Conservation (phyloP, 306 rosid genomes). For the Quercus rubra region DNA sequence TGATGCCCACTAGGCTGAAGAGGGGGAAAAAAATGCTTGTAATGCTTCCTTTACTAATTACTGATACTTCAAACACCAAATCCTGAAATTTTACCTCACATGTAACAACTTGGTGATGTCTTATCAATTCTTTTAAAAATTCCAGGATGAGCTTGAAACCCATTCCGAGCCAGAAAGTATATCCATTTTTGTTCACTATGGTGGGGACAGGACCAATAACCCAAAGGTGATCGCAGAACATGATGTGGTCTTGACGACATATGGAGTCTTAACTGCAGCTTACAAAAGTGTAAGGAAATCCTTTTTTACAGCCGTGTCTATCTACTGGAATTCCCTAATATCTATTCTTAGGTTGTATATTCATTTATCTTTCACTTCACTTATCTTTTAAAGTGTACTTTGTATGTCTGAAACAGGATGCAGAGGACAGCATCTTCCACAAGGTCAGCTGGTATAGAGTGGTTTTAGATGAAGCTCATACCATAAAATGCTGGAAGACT, state of each 20-base stretch:
- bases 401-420: constrained; percentile 38
- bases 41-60: background rate
- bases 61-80: background rate
- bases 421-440: constrained; percentile 67
- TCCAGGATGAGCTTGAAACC: constrained; percentile 84
- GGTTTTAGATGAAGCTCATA: constrained; percentile 94
- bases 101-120: constrained; percentile 1
- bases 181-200: constrained; percentile 78
- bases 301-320: background rate
- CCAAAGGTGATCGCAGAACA: constrained; percentile 47
- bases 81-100: background rate
- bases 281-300: constrained; percentile 50
- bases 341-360: background rate
- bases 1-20: background rate
- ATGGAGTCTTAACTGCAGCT: constrained; percentile 60
- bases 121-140: constrained; percentile 22
- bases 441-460: constrained; percentile 76
- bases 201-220: constrained; percentile 58
- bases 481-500: constrained; percentile 55
- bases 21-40: background rate
- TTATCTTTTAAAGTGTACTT: background rate
- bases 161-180: constrained; percentile 57
- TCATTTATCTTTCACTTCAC: background rate
- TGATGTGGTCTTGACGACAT: constrained; percentile 84
- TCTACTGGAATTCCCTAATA: background rate